Conservation (phyloP, 169 alveolate species). For the Eimeria acervulina region DNA sequence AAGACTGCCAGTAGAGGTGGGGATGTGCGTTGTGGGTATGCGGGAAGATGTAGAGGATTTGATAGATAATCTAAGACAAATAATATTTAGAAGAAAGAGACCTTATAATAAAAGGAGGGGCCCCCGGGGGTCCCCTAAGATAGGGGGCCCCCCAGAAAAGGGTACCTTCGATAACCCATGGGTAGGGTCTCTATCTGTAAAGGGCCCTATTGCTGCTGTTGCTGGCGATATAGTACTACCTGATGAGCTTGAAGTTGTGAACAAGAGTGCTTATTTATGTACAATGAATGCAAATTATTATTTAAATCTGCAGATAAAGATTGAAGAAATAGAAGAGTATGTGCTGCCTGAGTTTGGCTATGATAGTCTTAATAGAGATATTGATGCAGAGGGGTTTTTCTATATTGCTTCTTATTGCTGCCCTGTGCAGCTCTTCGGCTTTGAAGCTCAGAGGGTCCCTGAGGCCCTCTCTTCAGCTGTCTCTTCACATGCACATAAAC, state of each 20-base stretch:
- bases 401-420: conserved; percentile 89
- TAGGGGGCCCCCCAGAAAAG: too few relatives aligned
- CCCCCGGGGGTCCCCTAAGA: too few relatives aligned
- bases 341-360: conserved; percentile 93
- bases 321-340: conserved; percentile 87
- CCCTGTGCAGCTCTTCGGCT: conserved; percentile 92
- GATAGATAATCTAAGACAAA: conserved; percentile 54
- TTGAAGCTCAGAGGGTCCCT: conserved; percentile 92
- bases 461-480: conserved; percentile 8
- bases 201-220: conserved; percentile 94
- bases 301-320: conserved; percentile 91
- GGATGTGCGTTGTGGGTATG: conserved; percentile 63
- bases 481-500: background rate
- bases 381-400: conserved; percentile 91
- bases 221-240: conserved; percentile 92
- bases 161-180: conserved; percentile 84
- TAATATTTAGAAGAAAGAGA: conserved; percentile 15
- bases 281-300: conserved; percentile 90
- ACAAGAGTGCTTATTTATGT: conserved; percentile 91
- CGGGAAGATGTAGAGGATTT: conserved; percentile 81
- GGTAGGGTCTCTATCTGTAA: conserved; percentile 88
- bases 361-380: conserved; percentile 91
- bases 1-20: conserved; percentile 32
- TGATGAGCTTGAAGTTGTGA: conserved; percentile 88
- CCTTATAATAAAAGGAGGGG: background rate